phyloP scores from a whole-genome alignment of 345 rosid genomes.

The Salix viminalis region DNA sequence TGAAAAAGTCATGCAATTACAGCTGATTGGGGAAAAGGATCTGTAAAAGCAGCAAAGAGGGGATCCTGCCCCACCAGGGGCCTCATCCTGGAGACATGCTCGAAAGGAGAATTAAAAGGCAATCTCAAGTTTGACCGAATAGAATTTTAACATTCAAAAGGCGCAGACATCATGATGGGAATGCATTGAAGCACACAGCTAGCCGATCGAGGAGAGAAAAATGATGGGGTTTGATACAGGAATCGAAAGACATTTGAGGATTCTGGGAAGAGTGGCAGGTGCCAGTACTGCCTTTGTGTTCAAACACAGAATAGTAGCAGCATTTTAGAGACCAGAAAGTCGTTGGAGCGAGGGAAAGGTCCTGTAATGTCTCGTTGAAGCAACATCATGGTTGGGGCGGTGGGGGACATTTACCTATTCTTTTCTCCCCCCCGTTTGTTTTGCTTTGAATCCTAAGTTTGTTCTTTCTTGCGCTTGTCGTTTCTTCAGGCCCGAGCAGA shows the following conservation, averaged over 20 bases:
- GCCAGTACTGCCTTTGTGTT: not conserved
- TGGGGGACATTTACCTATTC: constrained; percentile 45
- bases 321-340: constrained; percentile 21
- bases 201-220: not conserved
- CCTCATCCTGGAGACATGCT: constrained; percentile 25
- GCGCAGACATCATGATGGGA: constrained; percentile 20
- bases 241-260: not conserved
- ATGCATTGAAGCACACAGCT: constrained; percentile 16
- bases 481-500: constrained; percentile 46
- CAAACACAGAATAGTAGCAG: not conserved
- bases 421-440: constrained; percentile 8
- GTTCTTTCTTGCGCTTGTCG: constrained; percentile 13
- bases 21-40: not conserved
- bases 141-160: not conserved
- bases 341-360: constrained; percentile 40
- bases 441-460: not conserved
- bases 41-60: constrained; percentile 26
- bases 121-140: constrained; percentile 30
- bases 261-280: not conserved
- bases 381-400: constrained; percentile 44
- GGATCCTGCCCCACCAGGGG: constrained; percentile 33
- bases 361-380: constrained; percentile 17
- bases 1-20: not conserved
- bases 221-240: not conserved
- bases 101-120: constrained; percentile 18